These are phyloP conservation scores for Sungouiella thailandica DNA, from an alignment of 805 yeast species.

Conservation along the genomic window DNA sequence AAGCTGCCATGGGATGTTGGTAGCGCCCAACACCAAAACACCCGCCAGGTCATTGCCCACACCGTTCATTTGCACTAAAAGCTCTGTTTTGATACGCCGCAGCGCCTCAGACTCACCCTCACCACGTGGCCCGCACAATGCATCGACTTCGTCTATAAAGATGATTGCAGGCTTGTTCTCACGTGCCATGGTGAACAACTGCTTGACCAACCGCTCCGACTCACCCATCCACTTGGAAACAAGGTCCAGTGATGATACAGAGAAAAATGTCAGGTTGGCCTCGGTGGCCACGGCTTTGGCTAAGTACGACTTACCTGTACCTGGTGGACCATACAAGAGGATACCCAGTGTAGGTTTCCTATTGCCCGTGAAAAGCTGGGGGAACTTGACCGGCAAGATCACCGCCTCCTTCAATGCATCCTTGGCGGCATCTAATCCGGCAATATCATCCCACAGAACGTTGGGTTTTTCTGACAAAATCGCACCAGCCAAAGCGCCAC, in stretches of 20 bases:
- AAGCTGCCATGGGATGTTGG: slow-evolving; percentile 98
- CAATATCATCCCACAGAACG: slow-evolving; percentile 91
- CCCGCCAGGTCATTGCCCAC: slow-evolving; percentile 94
- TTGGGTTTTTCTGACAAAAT: slow-evolving; percentile 89
- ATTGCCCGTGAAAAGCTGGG: slow-evolving; percentile 91
- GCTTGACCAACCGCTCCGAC: slow-evolving; percentile 92
- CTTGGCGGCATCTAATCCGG: slow-evolving; percentile 92
- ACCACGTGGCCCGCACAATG: slow-evolving; percentile 95
- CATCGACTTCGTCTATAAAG: slow-evolving; percentile 97
- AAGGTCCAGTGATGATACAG: slow-evolving; percentile 92
- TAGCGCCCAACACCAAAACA: slow-evolving; percentile 92
- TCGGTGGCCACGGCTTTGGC: slow-evolving; percentile 99
- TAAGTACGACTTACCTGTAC: slow-evolving; percentile 94
- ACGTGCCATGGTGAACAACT: slow-evolving; percentile 91
- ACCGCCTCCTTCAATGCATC: slow-evolving; percentile 97
- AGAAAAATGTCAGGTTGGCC: slow-evolving; percentile 93
- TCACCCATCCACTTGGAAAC: slow-evolving; percentile 99
- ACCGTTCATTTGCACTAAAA: slow-evolving; percentile 97
- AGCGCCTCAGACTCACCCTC: slow-evolving; percentile 97
- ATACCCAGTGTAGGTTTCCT: slow-evolving; percentile 92
- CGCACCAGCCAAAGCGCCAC: slow-evolving; percentile 90
- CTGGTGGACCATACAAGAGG: slow-evolving; percentile 68
- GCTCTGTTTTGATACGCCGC: slow-evolving; percentile 91
- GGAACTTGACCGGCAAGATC: slow-evolving; percentile 91
- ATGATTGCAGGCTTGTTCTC: slow-evolving; percentile 94